A percentile compares a stretch with the other conserved stretches of the same genome.
phyloP scores from a whole-genome alignment of 345 rosid species.

The Gynandropsis gynandra region DNA sequence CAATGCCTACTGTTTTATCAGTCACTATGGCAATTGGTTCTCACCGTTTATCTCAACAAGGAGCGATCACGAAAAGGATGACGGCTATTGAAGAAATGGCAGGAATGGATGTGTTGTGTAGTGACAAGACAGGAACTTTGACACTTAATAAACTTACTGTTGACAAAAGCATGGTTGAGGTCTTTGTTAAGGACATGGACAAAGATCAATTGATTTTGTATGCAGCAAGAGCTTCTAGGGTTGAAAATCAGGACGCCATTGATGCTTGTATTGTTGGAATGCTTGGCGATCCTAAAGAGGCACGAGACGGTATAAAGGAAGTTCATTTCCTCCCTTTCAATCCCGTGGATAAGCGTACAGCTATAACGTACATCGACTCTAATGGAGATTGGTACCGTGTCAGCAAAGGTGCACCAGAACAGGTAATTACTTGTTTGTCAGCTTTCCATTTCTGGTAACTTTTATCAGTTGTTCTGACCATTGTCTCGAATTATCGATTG shows the following conservation, averaged over 20 bases:
- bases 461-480: background rate
- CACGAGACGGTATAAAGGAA: constrained; percentile 67
- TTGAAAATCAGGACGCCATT: constrained; percentile 77
- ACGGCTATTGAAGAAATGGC: constrained; percentile 94
- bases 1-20: constrained; percentile 86
- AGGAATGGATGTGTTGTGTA: constrained; percentile 80
- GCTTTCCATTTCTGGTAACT: background rate
- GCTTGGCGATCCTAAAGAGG: constrained; percentile 37
- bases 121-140: constrained; percentile 87
- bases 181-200: constrained; percentile 55
- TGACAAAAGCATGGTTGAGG: constrained; percentile 71
- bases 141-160: constrained; percentile 87
- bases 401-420: constrained; percentile 88
- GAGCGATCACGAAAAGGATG: constrained; percentile 86
- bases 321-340: constrained; percentile 81
- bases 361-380: constrained; percentile 65
- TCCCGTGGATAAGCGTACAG: constrained; percentile 85
- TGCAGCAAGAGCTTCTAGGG: constrained; percentile 79
- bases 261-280: constrained; percentile 33
- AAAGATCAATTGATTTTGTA: constrained; percentile 47
- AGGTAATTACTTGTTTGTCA: constrained; percentile 29
- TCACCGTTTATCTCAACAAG: constrained; percentile 73
- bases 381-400: constrained; percentile 66
- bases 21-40: constrained; percentile 90
- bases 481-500: background rate